Evolutionary conservation across 257 asterid species (phyloP).

Genomic region (Petunia axillaris): DNA sequence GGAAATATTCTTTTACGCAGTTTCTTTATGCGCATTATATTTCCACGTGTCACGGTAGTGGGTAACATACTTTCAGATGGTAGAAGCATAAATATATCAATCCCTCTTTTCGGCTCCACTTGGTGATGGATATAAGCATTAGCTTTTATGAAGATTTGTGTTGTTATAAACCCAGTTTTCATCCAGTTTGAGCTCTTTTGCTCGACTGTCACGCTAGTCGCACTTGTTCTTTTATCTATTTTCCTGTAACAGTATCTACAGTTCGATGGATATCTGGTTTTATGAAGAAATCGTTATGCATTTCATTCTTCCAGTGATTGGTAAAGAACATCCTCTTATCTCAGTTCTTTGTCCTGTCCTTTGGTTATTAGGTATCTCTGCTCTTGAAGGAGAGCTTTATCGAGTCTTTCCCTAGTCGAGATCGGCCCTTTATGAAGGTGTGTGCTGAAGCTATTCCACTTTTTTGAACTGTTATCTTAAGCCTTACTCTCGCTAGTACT

Average conservation of each 20-base stretch:
- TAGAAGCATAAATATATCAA: not conserved
- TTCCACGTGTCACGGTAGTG: not conserved
- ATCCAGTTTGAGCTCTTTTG: not conserved
- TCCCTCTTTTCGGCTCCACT: not conserved
- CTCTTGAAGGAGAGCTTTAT: constrained; percentile 94
- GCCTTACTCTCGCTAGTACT: not conserved
- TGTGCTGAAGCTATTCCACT: not conserved
- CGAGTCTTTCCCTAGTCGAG: constrained; percentile 86
- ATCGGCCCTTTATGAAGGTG: constrained; percentile 97
- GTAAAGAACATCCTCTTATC: not conserved
- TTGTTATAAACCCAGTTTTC: not conserved
- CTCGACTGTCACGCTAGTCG: not conserved
- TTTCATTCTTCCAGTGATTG: constrained; percentile 8
- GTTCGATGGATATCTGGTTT: not conserved
- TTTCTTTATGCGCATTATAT: not conserved
- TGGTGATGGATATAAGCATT: constrained; percentile 6
- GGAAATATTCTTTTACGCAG: not conserved
- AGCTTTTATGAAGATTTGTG: not conserved
- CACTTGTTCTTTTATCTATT: not conserved
- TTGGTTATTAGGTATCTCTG: constrained; percentile 72
- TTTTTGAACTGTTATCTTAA: not conserved
- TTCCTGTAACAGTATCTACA: not conserved
- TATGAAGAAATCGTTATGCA: not conserved
- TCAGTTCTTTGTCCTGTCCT: not conserved
- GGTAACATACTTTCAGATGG: not conserved